Base-by-base conservation (phyloP, 768 basidiomycete species). In the Naganishia vaughanmartiniae region DNA sequence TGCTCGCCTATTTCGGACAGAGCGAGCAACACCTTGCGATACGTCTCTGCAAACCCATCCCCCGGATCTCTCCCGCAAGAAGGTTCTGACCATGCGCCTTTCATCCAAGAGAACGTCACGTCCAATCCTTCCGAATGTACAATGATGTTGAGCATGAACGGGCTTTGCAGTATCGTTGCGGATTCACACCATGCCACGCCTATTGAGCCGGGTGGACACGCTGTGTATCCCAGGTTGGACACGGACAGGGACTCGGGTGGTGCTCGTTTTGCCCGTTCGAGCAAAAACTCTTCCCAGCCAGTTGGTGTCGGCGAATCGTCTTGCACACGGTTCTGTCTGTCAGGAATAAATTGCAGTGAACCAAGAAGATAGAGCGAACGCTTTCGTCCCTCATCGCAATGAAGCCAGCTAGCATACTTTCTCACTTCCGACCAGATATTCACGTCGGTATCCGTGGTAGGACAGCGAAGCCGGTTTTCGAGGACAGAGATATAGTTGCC, bases 111-210 rank as follows among this genome's bases (percentile, higher is more conserved):
- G 17, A 57, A 19, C 33, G 56, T 57, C 6, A 57, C 24, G 19
- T 57, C 56, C 19, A 57, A 34, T 4, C 56, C 56, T 11, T 34
- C 56, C 19, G 31, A 30, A 17, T 57, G 56, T 33, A 28, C 56
- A 31, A 57, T 34, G 15, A 57, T 17, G 56, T 57, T 57, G 10
- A 57, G 11, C 31, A 34, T 34, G 15, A 28, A 30, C 17, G 56
- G 56, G 11, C 31, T 12, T 21, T 34, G 30, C 9, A 57, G 56
- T 15, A 34, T 19, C 33, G 56, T 34, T 19, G 56, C 30, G 19
- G 56, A 57, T 36, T 57, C 31, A 36, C 56, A 33, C 56, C 56
- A 57, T 19, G 56, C 33, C 31, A 57, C 36, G 19, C 56, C 56
- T 15, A 34, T 57, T 7, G 56, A 17, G 17, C 56, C 56, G 3